Evolutionary conservation across 2,329 filamentous ascomycete species (phyloP), one percentile per base, ranked within the genome.

Genomic region (Sclerotiophoma versabilis): DNA sequence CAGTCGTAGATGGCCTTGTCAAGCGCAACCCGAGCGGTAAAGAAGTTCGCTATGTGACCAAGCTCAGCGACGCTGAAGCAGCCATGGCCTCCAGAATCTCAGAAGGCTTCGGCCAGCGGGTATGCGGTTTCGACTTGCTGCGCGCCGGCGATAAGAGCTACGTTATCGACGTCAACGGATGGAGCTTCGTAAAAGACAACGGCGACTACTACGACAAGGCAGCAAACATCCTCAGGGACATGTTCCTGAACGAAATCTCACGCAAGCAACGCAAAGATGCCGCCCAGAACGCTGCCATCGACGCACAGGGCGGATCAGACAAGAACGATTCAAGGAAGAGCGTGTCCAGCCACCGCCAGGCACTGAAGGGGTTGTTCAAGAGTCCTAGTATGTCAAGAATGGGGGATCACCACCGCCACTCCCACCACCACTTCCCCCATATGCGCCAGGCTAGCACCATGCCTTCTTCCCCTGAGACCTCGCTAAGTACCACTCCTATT

Each of bases 121-220:
- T 99, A 2, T 99, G 95, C 71, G 95, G 95, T 0, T 99, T 99
- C 68, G 95, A 99, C 73, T 82, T 99, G 56, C 81, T 99, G 51
- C 88, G 96, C 23, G 92, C 93, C 11, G 88, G 87, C 43, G 91
- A 92, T 14, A 91, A 91, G 74, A 98, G 93, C 73, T 99, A 92
- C 76, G 95, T 99, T 42, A 99, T 99, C 63, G 95, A 99, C 68
- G 95, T 99, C 65, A 99, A 99, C 74, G 95, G 95, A 11, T 99
- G 96, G 96, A 98, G 93, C 71, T 99, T 99, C 69, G 95, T 99
- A 74, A 99, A 99, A 75, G 96, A 99, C 74, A 99, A 99, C 68
- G 93, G 97, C 59, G 93, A 96, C 57, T 99, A 99, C 75, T 99
- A 99, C 73, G 91, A 98, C 69, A 91, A 92, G 69, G 95, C 89